A percentile compares a stretch with the other conserved stretches of the same genome.
phyloP scores from a whole-genome alignment of 75 land plant species.

The Pseudotsuga menziesii region DNA sequence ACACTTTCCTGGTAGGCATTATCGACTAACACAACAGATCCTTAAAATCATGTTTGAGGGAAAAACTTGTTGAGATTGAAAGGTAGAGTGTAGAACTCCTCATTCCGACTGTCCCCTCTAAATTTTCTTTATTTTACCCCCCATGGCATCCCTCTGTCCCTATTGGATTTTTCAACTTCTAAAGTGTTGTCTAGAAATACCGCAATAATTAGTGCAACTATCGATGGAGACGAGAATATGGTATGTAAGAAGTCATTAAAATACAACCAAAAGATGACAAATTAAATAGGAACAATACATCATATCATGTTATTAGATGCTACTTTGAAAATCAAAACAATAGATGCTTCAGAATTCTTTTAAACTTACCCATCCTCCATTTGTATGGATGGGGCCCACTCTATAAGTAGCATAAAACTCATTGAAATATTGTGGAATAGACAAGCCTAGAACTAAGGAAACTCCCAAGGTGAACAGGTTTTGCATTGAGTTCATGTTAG shows the following conservation, averaged over 20 bases:
- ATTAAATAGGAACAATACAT: background rate
- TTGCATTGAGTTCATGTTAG: slow-evolving; percentile 89
- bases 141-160: slow-evolving; percentile 91
- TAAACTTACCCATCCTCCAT: slow-evolving; percentile 74
- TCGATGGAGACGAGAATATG: slow-evolving; percentile 75
- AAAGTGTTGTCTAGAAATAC: slow-evolving; percentile 79
- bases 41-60: slow-evolving; percentile 46
- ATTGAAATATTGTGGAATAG: slow-evolving; percentile 79
- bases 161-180: slow-evolving; percentile 69
- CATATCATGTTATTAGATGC: background rate
- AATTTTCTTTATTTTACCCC: slow-evolving; percentile 94
- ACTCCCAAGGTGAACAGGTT: slow-evolving; percentile 78
- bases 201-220: slow-evolving; percentile 66
- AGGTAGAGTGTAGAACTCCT: slow-evolving; percentile 85
- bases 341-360: too few relatives aligned
- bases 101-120: slow-evolving; percentile 85
- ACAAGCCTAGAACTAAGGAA: slow-evolving; percentile 84
- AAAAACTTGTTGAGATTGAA: slow-evolving; percentile 86
- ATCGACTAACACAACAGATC: background rate
- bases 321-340: background rate
- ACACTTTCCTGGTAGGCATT: background rate
- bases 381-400: slow-evolving; percentile 74
- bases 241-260: too few relatives aligned
- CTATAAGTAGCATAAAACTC: slow-evolving; percentile 44
- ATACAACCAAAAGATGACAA: slow-evolving; percentile 29